Conservation (phyloP, 352 stramenopile species). For the Phytophthora citricola region DNA sequence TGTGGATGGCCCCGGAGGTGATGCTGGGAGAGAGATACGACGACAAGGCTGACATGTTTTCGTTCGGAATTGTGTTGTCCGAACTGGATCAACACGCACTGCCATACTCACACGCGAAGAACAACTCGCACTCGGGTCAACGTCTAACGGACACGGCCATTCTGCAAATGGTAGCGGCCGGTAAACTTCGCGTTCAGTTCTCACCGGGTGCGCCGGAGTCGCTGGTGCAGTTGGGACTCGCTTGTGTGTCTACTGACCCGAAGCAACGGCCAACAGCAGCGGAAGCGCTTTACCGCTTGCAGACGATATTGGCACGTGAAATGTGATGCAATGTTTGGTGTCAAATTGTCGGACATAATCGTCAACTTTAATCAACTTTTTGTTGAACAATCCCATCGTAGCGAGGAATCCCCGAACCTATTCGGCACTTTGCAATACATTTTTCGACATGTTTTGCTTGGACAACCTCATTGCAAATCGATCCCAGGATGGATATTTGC, state of each 20-base stretch:
- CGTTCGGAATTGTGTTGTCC: constrained; percentile 45
- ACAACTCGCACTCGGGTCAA: constrained; percentile 21
- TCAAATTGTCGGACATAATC: constrained; percentile 15
- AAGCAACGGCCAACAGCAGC: constrained; percentile 38
- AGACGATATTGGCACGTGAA: constrained; percentile 32
- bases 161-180: constrained; percentile 47
- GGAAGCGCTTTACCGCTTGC: constrained; percentile 45
- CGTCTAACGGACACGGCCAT: constrained; percentile 40
- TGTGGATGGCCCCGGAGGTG: constrained; percentile 48
- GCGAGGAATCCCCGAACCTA: constrained; percentile 28
- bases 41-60: constrained; percentile 50
- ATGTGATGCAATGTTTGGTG: constrained; percentile 15
- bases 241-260: constrained; percentile 41
- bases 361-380: constrained; percentile 9
- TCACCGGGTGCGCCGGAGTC: constrained; percentile 21
- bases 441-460: constrained; percentile 17
- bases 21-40: constrained; percentile 41
- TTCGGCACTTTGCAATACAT: constrained; percentile 29
- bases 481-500: constrained; percentile 27
- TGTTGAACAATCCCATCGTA: constrained; percentile 13
- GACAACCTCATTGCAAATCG: constrained; percentile 23
- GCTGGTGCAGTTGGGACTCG: constrained; percentile 29
- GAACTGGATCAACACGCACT: constrained; percentile 36
- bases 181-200: constrained; percentile 43
- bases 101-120: constrained; percentile 32